phyloP scores from a whole-genome alignment of 2,329 filamentous ascomycete genomes.

The Aspergillus brasiliensis region DNA sequence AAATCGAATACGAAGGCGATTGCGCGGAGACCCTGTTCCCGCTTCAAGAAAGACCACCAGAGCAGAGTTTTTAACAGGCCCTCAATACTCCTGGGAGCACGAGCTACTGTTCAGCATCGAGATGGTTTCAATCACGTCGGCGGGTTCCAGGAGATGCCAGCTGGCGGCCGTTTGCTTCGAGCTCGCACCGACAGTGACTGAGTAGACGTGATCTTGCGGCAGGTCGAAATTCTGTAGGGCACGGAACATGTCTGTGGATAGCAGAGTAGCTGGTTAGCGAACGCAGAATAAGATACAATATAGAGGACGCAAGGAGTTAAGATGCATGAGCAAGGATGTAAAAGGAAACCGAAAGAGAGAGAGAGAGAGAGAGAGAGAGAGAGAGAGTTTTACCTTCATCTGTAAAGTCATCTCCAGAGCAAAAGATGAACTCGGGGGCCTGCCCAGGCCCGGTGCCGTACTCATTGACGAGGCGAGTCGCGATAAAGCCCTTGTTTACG shows the following conservation, averaged over 20 bases:
- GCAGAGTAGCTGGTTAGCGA: conserved; percentile 3
- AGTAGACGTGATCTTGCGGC: conserved; percentile 72
- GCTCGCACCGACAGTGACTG: conserved; percentile 87
- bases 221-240: conserved; percentile 65
- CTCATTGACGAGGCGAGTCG: conserved; percentile 74
- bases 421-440: conserved; percentile 82
- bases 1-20: background rate
- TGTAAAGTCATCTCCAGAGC: conserved; percentile 92
- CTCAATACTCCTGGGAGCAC: conserved; percentile 29
- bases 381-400: conserved; percentile 74
- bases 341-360: too few species aligned
- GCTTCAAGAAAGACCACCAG: background rate
- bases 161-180: conserved; percentile 88
- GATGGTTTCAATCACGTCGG: conserved; percentile 75
- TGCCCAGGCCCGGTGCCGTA: conserved; percentile 62
- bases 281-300: background rate
- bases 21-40: background rate
- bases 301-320: background rate
- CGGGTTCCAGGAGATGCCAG: conserved; percentile 86
- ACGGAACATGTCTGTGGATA: conserved; percentile 72
- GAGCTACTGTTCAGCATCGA: conserved; percentile 55
- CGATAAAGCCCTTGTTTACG: conserved; percentile 97
- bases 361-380: conserved; percentile 6
- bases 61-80: background rate
- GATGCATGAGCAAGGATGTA: background rate